Conservation (phyloP, 192 early-diverging fungal species). For the Lobosporangium transversale region DNA sequence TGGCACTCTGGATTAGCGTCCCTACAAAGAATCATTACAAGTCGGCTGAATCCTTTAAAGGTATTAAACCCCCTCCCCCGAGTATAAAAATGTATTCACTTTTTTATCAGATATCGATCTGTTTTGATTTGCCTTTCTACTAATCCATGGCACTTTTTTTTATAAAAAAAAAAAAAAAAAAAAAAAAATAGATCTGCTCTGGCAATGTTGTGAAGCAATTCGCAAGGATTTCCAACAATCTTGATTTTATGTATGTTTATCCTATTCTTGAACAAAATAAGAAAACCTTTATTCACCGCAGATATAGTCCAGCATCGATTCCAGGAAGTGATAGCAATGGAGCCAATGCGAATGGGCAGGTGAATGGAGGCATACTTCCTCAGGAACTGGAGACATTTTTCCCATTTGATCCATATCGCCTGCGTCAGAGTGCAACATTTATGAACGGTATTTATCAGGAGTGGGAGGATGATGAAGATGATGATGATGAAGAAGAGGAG, state of each 20-base stretch:
- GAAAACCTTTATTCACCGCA: conserved; percentile 48
- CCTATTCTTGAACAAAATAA: conserved; percentile 76
- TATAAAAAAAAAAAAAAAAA: too few relatives aligned
- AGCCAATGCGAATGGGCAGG: neutral
- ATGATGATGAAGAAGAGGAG: conserved; percentile 66
- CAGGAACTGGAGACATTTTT: conserved; percentile 74
- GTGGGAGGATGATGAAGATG: conserved; percentile 74
- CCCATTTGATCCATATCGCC: conserved; percentile 91
- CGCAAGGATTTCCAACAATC: conserved; percentile 77
- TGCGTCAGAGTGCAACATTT: conserved; percentile 74
- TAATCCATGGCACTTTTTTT: too few relatives aligned
- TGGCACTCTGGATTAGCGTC: conserved; percentile 75
- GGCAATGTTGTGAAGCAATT: conserved; percentile 87
- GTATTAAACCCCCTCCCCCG: conserved; percentile 39
- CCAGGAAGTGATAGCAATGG: conserved; percentile 2
- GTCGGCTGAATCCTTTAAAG: conserved; percentile 82
- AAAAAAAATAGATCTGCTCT: conserved; percentile 67
- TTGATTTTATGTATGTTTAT: conserved; percentile 90
- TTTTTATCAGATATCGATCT: too few relatives aligned
- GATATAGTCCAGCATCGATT: conserved; percentile 2
- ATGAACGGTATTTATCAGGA: conserved; percentile 80
- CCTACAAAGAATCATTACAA: conserved; percentile 79
- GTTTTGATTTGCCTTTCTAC: too few relatives aligned
- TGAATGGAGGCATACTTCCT: conserved; percentile 22
- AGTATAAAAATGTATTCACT: conserved; percentile 1